A percentile compares a stretch with the other conserved stretches of the same genome.
These are phyloP conservation scores for Brachypodium distachyon DNA, from an alignment of 202 grass and related monocot species.

Conservation along the genomic window DNA sequence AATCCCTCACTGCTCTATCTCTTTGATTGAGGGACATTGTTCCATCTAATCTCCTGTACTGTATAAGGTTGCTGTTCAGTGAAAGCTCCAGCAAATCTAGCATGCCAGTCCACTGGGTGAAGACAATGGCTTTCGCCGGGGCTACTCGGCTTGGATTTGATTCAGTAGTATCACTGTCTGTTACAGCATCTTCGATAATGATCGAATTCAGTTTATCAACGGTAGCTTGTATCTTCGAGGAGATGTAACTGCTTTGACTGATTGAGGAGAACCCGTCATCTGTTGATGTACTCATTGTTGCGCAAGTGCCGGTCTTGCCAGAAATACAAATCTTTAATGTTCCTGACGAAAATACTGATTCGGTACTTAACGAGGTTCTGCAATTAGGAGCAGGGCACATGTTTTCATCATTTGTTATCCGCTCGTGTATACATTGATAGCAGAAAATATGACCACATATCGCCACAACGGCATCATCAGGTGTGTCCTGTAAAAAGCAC, in stretches of 20 bases:
- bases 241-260: conserved; percentile 69
- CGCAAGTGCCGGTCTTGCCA: conserved; percentile 34
- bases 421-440: conserved; percentile 89
- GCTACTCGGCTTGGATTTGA: conserved; percentile 30
- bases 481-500: conserved; percentile 64
- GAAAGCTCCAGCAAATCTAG: conserved; percentile 81
- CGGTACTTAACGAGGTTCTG: conserved; percentile 44
- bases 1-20: conserved; percentile 85
- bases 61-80: conserved; percentile 75
- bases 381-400: conserved; percentile 59
- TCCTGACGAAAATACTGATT: conserved; percentile 71
- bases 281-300: conserved; percentile 34
- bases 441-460: conserved; percentile 99
- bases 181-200: conserved; percentile 28
- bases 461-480: conserved; percentile 81
- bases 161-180: conserved; percentile 30
- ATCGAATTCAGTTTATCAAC: conserved; percentile 65
- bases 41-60: conserved; percentile 94
- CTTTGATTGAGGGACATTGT: conserved; percentile 82
- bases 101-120: conserved; percentile 99
- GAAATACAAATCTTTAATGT: conserved; percentile 66
- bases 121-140: conserved; percentile 87
- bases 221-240: conserved; percentile 76
- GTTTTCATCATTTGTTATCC: conserved; percentile 76
- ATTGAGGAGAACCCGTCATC: conserved; percentile 54